Conservation (phyloP, 2,329 filamentous ascomycete species). For the Alternaria longipes region DNA sequence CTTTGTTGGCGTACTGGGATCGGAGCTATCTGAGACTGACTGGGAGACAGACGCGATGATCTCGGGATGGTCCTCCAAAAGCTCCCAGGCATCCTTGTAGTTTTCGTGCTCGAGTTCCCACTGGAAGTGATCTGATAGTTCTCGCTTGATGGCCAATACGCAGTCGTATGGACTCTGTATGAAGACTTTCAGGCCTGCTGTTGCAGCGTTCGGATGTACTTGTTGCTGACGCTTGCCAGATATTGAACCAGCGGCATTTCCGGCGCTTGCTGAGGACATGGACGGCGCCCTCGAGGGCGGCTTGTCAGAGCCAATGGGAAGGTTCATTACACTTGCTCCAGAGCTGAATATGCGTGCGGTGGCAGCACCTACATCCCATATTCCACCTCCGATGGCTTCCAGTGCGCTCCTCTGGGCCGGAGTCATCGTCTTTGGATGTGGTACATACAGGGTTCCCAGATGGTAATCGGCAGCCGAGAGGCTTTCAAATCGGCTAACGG, state of each 20-base stretch:
- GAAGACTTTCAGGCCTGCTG: constrained; percentile 80
- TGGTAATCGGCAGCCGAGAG: constrained; percentile 93
- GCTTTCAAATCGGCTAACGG: constrained; percentile 84
- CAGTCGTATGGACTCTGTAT: constrained; percentile 97
- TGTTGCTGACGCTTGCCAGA: constrained; percentile 38
- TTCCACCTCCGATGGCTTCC: constrained; percentile 77
- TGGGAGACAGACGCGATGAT: constrained; percentile 58
- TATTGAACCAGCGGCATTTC: constrained; percentile 31
- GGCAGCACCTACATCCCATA: constrained; percentile 92
- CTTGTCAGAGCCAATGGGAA: constrained; percentile 53
- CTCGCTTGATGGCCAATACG: constrained; percentile 87
- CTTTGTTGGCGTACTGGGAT: constrained; percentile 56
- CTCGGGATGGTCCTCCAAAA: constrained; percentile 89
- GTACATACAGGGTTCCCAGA: constrained; percentile 81
- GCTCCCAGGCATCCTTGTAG: constrained; percentile 86
- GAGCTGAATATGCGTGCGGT: constrained; percentile 88
- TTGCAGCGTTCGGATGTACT: constrained; percentile 60
- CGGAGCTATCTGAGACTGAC: constrained; percentile 49
- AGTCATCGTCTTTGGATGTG: constrained; percentile 68
- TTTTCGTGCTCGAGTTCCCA: constrained; percentile 86
- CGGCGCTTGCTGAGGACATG: constrained; percentile 48
- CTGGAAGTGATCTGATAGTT: constrained; percentile 81
- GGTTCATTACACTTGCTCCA: constrained; percentile 73
- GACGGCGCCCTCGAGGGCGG: constrained; percentile 37
- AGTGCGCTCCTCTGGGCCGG: constrained; percentile 76